Evolutionary conservation across 1,139 yeast genomes (phyloP).

Genomic region (Arxiozyma telluris): DNA sequence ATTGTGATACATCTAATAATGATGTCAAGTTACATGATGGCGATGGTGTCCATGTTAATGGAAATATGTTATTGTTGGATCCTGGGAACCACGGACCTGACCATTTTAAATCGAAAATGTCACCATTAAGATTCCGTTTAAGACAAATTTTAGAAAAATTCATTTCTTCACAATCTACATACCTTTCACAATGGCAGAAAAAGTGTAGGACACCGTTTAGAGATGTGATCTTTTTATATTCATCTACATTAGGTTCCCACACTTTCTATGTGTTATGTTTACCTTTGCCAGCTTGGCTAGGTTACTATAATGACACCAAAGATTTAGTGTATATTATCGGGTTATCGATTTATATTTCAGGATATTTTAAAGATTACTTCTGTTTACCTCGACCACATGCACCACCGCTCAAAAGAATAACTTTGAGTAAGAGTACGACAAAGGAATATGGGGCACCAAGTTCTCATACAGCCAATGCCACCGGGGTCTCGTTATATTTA

Average conservation of each 20-base stretch:
- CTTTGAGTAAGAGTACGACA: constrained; percentile 81
- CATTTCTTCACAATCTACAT: constrained; percentile 57
- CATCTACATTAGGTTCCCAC: constrained; percentile 88
- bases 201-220: constrained; percentile 41
- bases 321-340: constrained; percentile 74
- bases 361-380: constrained; percentile 70
- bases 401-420: constrained; percentile 85
- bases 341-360: constrained; percentile 72
- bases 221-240: constrained; percentile 75
- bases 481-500: constrained; percentile 49
- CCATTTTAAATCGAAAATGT: constrained; percentile 54
- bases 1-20: not conserved
- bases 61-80: constrained; percentile 31
- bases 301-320: constrained; percentile 49
- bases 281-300: constrained; percentile 82
- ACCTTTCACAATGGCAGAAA: constrained; percentile 49
- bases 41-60: not conserved
- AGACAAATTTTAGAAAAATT: constrained; percentile 49
- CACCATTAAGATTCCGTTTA: constrained; percentile 48
- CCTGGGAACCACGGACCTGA: constrained; percentile 65
- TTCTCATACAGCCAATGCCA: constrained; percentile 88
- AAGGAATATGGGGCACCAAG: constrained; percentile 94
- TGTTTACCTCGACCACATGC: constrained; percentile 89
- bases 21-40: not conserved
- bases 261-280: constrained; percentile 85